phyloP scores from a whole-genome alignment of 495 filamentous ascomycete genomes.

The Aspergillus nanangensis region DNA sequence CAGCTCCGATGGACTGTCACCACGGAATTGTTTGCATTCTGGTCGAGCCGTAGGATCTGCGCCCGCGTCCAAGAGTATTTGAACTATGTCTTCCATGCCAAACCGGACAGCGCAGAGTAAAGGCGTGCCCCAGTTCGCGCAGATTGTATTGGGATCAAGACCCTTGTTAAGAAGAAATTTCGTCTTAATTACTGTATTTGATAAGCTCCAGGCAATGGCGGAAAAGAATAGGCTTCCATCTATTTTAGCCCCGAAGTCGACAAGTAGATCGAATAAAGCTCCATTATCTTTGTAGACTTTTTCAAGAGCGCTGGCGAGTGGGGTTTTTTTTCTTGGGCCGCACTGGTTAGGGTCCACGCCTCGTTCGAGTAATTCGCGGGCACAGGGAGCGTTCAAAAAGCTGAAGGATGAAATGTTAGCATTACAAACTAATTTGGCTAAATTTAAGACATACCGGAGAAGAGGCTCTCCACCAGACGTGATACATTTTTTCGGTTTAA shows the following conservation, averaged over 20 bases:
- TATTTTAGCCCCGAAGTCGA: slow-evolving; percentile 8
- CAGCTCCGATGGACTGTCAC: not conserved
- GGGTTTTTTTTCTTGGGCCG: not conserved
- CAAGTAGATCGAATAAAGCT: slow-evolving; percentile 5
- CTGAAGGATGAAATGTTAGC: not conserved
- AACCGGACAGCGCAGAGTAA: slow-evolving; percentile 7
- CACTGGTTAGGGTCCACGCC: not conserved
- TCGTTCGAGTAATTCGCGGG: not conserved
- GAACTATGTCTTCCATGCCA: slow-evolving; percentile 1
- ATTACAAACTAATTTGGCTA: not conserved
- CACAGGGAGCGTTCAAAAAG: not conserved
- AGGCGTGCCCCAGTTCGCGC: slow-evolving; percentile 9
- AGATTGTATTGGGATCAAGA: slow-evolving; percentile 11
- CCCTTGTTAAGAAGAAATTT: slow-evolving; percentile 12
- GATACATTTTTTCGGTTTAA: slow-evolving; percentile 1
- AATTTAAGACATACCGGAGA: not conserved
- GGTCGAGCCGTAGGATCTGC: slow-evolving; percentile 11
- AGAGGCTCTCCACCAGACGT: not conserved
- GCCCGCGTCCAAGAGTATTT: slow-evolving; percentile 12
- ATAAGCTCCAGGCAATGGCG: not conserved
- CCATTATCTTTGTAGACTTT: not conserved
- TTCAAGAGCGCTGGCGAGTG: not conserved
- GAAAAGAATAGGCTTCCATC: slow-evolving; percentile 8
- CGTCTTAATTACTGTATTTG: slow-evolving; percentile 5
- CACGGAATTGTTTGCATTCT: not conserved